Conservation (phyloP, 768 basidiomycete species). For the Termitomyces sp. region DNA sequence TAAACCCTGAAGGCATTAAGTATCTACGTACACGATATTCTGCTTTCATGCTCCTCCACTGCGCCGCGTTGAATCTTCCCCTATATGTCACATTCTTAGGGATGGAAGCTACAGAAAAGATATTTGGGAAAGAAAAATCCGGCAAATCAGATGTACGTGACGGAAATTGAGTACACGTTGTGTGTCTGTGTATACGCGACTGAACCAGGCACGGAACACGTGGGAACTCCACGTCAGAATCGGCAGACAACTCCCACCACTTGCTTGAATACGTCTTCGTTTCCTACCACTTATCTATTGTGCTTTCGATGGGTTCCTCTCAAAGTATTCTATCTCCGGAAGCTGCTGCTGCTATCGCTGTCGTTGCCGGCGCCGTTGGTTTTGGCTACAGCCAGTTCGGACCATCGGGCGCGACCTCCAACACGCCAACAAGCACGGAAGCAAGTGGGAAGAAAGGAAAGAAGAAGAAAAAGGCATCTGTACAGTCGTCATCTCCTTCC, state of each 20-base stretch:
- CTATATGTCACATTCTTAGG: no score
- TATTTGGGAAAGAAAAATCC: no score
- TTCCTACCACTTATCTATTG: conserved; percentile 1
- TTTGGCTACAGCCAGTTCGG: conserved; percentile 32
- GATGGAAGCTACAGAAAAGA: no score
- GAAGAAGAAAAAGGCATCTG: conserved; percentile 17
- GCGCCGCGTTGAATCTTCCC: no score
- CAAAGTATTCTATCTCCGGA: conserved; percentile 41
- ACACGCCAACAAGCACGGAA: not conserved
- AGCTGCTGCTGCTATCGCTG: conserved; percentile 29
- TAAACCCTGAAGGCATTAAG: no score
- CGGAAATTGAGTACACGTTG: conserved; percentile 13
- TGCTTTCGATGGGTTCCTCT: conserved; percentile 37
- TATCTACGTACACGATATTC: no score
- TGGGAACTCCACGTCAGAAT: conserved; percentile 22
- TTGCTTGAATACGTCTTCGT: not conserved
- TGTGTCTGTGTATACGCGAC: conserved; percentile 20
- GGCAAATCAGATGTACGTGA: no score
- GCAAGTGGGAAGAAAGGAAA: conserved; percentile 14
- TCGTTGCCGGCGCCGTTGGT: conserved; percentile 38
- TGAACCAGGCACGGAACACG: conserved; percentile 9
- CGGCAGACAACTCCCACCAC: not conserved
- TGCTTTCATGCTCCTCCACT: no score
- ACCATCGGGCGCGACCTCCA: conserved; percentile 2
- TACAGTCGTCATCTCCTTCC: not conserved